These are phyloP conservation scores for Solanum rostratum DNA, from an alignment of 257 asterid species.

Conservation along the genomic window DNA sequence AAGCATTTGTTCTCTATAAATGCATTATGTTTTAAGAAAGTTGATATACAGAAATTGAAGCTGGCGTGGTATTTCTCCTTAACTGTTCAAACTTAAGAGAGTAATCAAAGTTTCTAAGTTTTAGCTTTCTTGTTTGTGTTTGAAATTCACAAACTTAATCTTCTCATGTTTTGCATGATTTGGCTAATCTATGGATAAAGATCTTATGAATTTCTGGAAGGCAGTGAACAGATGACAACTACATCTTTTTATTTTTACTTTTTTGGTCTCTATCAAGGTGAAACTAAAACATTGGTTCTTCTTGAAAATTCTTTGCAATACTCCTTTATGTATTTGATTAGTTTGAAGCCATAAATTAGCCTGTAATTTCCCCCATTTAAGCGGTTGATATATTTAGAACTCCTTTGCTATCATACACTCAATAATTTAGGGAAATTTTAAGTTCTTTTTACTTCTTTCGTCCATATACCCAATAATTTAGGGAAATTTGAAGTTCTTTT, in stretches of 20 bases:
- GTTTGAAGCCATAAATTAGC: neutral
- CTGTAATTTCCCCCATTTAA: neutral
- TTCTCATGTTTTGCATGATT: neutral
- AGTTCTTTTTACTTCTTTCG: neutral
- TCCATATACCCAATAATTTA: neutral
- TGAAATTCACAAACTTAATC: neutral
- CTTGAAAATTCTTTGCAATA: neutral
- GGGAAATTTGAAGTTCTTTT: neutral
- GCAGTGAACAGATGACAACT: neutral
- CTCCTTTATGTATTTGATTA: neutral
- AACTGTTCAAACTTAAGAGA: neutral
- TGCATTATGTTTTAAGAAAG: neutral
- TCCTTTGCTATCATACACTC: neutral
- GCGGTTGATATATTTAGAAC: neutral
- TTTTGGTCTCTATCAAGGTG: neutral
- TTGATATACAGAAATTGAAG: neutral
- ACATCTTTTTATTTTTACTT: neutral
- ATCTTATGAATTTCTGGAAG: neutral
- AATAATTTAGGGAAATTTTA: neutral
- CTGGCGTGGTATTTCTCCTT: neutral
- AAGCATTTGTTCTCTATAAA: neutral
- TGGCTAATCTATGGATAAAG: neutral
- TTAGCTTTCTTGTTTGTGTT: neutral
- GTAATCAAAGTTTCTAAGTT: neutral
- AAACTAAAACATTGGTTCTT: neutral